phyloP scores from a whole-genome alignment of 2,329 filamentous ascomycete genomes.

The Zymoseptoria crescenta region DNA sequence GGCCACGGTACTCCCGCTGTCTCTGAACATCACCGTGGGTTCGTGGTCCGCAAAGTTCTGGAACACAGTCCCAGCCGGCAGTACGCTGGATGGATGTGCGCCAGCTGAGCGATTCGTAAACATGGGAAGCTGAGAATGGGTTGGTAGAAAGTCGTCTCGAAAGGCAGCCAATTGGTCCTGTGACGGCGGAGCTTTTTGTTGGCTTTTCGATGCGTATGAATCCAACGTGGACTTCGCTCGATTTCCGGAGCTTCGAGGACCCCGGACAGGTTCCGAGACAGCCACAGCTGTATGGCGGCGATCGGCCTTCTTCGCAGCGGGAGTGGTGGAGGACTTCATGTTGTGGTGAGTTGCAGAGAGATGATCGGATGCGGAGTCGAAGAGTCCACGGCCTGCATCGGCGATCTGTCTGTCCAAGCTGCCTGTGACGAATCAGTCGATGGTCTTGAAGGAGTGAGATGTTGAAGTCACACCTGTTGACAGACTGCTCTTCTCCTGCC shows the following conservation, averaged over 20 bases:
- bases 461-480: constrained; percentile 8
- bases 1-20: constrained; percentile 36
- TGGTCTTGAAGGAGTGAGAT: neutral
- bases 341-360: constrained; percentile 5
- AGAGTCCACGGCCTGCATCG: constrained; percentile 19
- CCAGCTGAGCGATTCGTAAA: constrained; percentile 17
- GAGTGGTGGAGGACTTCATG: constrained; percentile 10
- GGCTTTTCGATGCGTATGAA: constrained; percentile 13
- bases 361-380: constrained; percentile 9
- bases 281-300: constrained; percentile 14
- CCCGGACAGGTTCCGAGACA: neutral
- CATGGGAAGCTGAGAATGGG: constrained; percentile 10
- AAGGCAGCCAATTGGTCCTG: constrained; percentile 8
- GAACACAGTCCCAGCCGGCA: constrained; percentile 28
- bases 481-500: constrained; percentile 9
- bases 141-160: constrained; percentile 8
- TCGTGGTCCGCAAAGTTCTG: constrained; percentile 34
- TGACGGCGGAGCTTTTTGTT: constrained; percentile 2
- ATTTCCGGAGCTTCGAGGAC: constrained; percentile 6
- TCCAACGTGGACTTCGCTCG: constrained; percentile 17
- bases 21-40: constrained; percentile 33
- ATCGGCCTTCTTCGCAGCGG: constrained; percentile 11
- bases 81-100: constrained; percentile 15
- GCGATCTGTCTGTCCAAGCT: constrained; percentile 18
- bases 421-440: constrained; percentile 10